These are phyloP conservation scores for Cyclospora cayetanensis DNA, from an alignment of 169 alveolate species.

Conservation along the genomic window DNA sequence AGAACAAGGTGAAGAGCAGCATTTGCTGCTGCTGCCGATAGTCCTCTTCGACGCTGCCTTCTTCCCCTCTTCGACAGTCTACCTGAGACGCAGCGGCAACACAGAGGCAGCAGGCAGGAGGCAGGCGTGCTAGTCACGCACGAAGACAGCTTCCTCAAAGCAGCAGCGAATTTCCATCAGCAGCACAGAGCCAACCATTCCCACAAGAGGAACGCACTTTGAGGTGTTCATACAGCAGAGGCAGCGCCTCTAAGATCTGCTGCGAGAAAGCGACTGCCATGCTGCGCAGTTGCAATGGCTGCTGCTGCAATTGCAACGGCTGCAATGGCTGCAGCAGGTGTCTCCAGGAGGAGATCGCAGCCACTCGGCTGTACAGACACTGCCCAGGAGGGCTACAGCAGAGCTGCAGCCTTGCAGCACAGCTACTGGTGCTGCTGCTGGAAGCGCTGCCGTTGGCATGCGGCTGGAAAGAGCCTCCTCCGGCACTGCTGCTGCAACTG, in stretches of 20 bases:
- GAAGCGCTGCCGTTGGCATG: neutral
- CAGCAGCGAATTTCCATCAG: too few relatives aligned
- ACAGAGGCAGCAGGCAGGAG: too few relatives aligned
- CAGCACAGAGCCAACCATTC: neutral
- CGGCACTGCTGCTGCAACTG: neutral
- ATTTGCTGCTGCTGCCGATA: slow-evolving; percentile 45
- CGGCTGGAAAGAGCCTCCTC: neutral
- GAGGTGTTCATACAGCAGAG: neutral
- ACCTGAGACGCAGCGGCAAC: too few relatives aligned
- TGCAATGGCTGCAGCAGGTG: neutral
- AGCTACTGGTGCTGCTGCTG: neutral
- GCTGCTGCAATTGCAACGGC: slow-evolving; percentile 7
- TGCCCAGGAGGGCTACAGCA: neutral
- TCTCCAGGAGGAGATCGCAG: neutral
- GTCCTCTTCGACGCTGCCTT: slow-evolving; percentile 30
- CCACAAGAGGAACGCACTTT: neutral
- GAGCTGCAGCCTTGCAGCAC: slow-evolving; percentile 12
- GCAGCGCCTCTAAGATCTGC: neutral
- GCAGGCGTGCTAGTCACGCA: too few relatives aligned
- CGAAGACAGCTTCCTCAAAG: too few relatives aligned
- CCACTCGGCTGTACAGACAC: neutral
- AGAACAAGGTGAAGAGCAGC: slow-evolving; percentile 31
- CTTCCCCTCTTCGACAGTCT: neutral
- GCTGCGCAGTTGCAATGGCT: slow-evolving; percentile 14
- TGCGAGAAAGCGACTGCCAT: neutral